Evolutionary conservation across 257 asterid genomes (phyloP).

Genomic region (Cynanchum wilfordii): DNA sequence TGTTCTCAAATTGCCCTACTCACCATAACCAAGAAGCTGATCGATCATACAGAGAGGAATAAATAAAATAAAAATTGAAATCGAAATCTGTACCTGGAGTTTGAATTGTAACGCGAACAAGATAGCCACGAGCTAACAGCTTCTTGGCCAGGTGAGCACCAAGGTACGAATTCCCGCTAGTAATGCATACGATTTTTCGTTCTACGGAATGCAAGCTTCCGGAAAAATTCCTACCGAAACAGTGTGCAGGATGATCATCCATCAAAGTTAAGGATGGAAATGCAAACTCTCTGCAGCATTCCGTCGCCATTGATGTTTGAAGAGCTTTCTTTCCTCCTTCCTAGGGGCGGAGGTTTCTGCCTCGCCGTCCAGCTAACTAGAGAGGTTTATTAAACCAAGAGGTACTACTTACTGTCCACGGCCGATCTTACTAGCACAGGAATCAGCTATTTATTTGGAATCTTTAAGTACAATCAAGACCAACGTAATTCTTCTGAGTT

Average conservation of each 20-base stretch:
- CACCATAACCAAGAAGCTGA: not conserved
- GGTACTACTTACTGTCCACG: too few species aligned
- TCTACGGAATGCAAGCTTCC: constrained; percentile 19
- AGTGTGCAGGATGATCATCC: constrained; percentile 5
- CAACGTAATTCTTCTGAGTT: too few species aligned
- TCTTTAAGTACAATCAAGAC: too few species aligned
- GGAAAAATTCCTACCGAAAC: constrained; percentile 2
- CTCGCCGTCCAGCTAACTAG: not conserved
- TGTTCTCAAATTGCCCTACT: constrained; percentile 26
- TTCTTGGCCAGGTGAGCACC: constrained; percentile 32
- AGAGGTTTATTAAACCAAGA: not conserved
- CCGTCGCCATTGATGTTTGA: not conserved
- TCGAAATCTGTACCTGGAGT: constrained; percentile 10
- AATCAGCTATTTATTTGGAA: too few species aligned
- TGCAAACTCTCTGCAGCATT: not conserved
- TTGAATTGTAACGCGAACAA: constrained; percentile 31
- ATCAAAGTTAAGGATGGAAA: not conserved
- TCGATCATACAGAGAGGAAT: not conserved
- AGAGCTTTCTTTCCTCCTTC: not conserved
- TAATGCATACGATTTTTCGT: constrained; percentile 27
- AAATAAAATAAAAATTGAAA: not conserved
- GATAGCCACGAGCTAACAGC: constrained; percentile 26
- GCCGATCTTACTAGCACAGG: too few species aligned
- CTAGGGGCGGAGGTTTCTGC: not conserved
- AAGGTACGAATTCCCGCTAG: constrained; percentile 30